Percentiles rank a stretch among this genome's conserved stretches.
These are phyloP conservation scores for Penicillium odoratum DNA, from an alignment of 495 filamentous ascomycete species.

Conservation along the genomic window DNA sequence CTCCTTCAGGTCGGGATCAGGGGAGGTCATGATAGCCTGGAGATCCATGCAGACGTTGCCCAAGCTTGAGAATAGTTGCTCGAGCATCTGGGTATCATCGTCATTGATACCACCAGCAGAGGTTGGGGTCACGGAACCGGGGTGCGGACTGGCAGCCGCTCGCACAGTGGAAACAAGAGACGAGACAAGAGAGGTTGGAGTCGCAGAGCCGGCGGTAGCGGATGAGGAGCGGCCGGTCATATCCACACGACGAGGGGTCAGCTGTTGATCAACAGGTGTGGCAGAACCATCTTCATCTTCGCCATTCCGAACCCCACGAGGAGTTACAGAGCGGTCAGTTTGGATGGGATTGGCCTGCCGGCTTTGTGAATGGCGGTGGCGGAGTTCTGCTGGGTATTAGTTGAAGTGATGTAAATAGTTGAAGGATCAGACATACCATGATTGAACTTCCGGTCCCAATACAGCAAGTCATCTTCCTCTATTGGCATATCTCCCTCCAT, in stretches of 20 bases:
- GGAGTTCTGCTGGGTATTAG: constrained; percentile 28
- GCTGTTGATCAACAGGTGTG: constrained; percentile 7
- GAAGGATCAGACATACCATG: constrained; percentile 28
- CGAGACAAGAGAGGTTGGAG: constrained; percentile 40
- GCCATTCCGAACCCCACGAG: constrained; percentile 13
- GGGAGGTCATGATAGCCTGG: constrained; percentile 53
- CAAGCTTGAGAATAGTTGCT: constrained; percentile 71
- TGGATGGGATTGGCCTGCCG: constrained; percentile 19
- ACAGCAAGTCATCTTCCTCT: constrained; percentile 45
- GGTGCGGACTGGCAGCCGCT: constrained; percentile 41
- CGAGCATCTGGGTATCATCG: constrained; percentile 74
- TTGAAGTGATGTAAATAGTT: not conserved
- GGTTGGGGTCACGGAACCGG: constrained; percentile 30
- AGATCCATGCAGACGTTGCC: constrained; percentile 67
- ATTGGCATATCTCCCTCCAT: constrained; percentile 54
- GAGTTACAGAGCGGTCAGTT: constrained; percentile 21
- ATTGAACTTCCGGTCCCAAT: constrained; percentile 46
- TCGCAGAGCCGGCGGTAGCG: constrained; percentile 32
- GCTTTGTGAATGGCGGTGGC: constrained; percentile 21
- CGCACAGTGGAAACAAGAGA: constrained; percentile 42
- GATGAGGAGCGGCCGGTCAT: constrained; percentile 29
- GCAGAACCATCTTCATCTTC: constrained; percentile 3
- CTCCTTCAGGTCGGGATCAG: constrained; percentile 55
- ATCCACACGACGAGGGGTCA: constrained; percentile 6
- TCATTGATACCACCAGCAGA: constrained; percentile 52